Evolutionary conservation across 805 yeast genomes (phyloP), one percentile per base, ranked within the genome.

Genomic region (Kodamaea hsintzibuensis): DNA sequence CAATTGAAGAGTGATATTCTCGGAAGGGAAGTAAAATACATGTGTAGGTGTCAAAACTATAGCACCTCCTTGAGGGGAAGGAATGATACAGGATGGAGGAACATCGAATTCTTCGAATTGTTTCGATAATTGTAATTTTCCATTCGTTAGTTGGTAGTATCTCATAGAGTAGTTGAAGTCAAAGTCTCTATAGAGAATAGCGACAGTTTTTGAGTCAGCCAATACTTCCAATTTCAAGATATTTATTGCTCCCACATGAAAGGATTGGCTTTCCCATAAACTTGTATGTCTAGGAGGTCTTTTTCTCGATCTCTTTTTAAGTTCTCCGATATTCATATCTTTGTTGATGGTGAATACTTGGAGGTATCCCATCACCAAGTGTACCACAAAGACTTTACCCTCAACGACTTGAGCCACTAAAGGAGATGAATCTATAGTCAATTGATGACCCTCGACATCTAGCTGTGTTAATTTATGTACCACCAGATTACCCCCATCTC

Each of bases 131-230:
- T 49, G 33, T 12, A 66, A 51, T 0, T 22, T 48, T 50, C 43
- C 3, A 18, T 40, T 18, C 45, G 16, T 27, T 2, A 71, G 33
- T n/a, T 52, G 38, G 57, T 69, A 73, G 57, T 57, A 65, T 33
- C 77, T 62, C 42, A 73, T 53, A 9, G 74, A 69, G 48, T 64
- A 66, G 50, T 62, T 60, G 57, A 66, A 70, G 47, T 69, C 70
- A 47, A 67, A 68, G 51, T 72, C 76, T 18, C 77, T 61, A 54
- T 68, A 71, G 5, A 73, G 52, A 1, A 71, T 53, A 1, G 73
- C 76, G 13, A 72, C n/a, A 10, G 55, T 33, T 30, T 30, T 30
- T 7, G 47, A 47, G 13, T 48, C 33, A 3, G 49, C 33, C 18
- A 63, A 42, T 18, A 58, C 37, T 10, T 52, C 61, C 54, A 65